Percentiles rank a stretch among this genome's conserved stretches.
These are phyloP conservation scores for Globisporangium camurandrum DNA, from an alignment of 352 stramenopile genomes.

Conservation along the genomic window DNA sequence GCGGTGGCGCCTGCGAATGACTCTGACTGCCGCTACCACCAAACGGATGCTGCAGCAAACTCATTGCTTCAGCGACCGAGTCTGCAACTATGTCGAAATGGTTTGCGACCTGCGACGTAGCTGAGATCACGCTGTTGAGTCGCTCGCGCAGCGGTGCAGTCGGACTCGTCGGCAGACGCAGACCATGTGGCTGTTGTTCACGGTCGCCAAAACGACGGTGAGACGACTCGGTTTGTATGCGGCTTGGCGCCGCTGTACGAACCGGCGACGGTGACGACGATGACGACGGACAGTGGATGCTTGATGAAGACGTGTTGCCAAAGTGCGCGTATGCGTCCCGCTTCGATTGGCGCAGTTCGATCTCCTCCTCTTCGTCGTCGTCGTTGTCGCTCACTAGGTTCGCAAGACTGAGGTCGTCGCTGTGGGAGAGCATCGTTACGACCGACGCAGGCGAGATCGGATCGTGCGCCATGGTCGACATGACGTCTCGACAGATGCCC, in stretches of 20 bases:
- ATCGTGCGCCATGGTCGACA: too few species aligned
- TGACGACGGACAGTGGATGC: constrained; percentile 3
- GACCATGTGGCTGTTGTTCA: constrained; percentile 3
- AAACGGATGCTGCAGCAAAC: constrained; percentile 22
- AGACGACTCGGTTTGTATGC: neutral
- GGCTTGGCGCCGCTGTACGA: too few species aligned
- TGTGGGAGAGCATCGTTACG: constrained; percentile 1
- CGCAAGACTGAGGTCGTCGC: neutral
- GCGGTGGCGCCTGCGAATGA: constrained; percentile 1
- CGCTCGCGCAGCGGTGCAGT: constrained; percentile 14
- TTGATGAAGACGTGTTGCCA: neutral
- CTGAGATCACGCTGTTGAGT: constrained; percentile 18
- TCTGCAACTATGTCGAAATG: constrained; percentile 18
- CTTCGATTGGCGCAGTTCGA: constrained; percentile 16
- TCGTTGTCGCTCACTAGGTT: constrained; percentile 9
- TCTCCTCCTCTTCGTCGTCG: constrained; percentile 25
- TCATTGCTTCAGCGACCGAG: constrained; percentile 25
- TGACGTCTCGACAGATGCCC: too few species aligned
- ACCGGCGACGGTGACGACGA: neutral
- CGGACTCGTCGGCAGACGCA: constrained; percentile 1
- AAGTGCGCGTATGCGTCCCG: neutral
- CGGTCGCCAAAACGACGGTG: constrained; percentile 11
- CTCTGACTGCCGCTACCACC: constrained; percentile 1
- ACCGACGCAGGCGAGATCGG: neutral
- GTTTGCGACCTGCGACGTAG: constrained; percentile 17